Percentiles rank a stretch among this genome's conserved stretches.
Evolutionary conservation across 805 yeast species (phyloP).

Genomic region (Lipomyces sp.): DNA sequence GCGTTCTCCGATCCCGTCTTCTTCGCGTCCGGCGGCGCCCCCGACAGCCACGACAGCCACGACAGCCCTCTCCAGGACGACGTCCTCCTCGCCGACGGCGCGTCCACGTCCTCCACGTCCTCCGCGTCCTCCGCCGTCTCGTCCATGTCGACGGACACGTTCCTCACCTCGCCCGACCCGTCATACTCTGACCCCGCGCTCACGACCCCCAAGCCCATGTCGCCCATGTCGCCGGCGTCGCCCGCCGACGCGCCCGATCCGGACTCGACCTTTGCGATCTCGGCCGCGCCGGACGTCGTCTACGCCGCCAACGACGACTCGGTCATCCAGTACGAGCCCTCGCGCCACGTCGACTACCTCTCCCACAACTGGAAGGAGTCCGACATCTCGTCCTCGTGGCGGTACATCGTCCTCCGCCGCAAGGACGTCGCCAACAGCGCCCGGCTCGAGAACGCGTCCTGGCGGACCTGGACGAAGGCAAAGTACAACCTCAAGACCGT

Average conservation of each 20-base stretch:
- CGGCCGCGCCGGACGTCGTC: constrained; percentile 20
- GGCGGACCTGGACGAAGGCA: constrained; percentile 95
- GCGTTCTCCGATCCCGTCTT: too few species aligned
- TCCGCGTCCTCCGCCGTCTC: constrained; percentile 17
- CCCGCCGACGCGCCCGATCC: not conserved
- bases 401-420: constrained; percentile 78
- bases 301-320: constrained; percentile 57
- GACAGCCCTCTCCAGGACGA: too few species aligned
- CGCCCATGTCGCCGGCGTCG: not conserved
- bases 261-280: constrained; percentile 1
- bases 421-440: constrained; percentile 82
- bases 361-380: constrained; percentile 94
- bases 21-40: too few species aligned
- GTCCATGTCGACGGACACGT: constrained; percentile 13
- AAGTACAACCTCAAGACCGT: constrained; percentile 66
- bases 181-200: not conserved
- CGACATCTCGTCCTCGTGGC: constrained; percentile 93
- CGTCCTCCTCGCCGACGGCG: constrained; percentile 1
- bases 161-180: constrained; percentile 13
- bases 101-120: constrained; percentile 8
- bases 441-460: constrained; percentile 76
- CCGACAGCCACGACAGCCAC: too few species aligned
- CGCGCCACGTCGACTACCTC: constrained; percentile 88
- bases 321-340: constrained; percentile 74
- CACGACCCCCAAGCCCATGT: not conserved